Conservation (phyloP, 2,329 filamentous ascomycete genomes). For the Trichoderma koningii region DNA sequence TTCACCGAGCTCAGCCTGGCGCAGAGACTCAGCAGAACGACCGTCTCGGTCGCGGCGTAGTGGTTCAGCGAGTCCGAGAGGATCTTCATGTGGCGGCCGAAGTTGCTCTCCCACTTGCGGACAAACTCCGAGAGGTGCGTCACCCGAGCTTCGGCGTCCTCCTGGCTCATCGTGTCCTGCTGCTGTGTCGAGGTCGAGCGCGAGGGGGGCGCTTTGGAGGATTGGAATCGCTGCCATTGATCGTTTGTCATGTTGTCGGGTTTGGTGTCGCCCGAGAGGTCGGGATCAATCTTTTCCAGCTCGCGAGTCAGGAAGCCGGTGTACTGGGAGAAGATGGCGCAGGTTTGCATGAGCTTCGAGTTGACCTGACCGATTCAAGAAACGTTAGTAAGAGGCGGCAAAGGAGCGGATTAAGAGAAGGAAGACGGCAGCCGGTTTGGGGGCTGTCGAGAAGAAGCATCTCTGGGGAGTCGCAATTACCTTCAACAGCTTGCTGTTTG, state of each 20-base stretch:
- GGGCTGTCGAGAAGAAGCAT: neutral
- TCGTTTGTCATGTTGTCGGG: slow-evolving; percentile 61
- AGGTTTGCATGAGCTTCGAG: slow-evolving; percentile 94
- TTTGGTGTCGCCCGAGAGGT: slow-evolving; percentile 64
- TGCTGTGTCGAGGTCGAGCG: slow-evolving; percentile 31
- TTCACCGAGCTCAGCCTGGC: slow-evolving; percentile 79
- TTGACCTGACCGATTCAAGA: slow-evolving; percentile 67
- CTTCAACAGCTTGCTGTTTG: slow-evolving; percentile 89
- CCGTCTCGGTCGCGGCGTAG: slow-evolving; percentile 95
- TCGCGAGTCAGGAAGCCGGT: slow-evolving; percentile 84
- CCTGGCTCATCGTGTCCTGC: slow-evolving; percentile 42
- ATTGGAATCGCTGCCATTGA: slow-evolving; percentile 62
- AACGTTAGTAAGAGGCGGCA: neutral
- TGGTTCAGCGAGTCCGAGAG: slow-evolving; percentile 94
- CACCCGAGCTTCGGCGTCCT: slow-evolving; percentile 55
- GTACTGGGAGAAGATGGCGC: slow-evolving; percentile 89
- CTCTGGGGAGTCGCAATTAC: slow-evolving; percentile 51
- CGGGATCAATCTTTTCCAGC: slow-evolving; percentile 79
- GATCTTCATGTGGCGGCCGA: slow-evolving; percentile 88
- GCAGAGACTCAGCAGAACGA: slow-evolving; percentile 86
- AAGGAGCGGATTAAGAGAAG: neutral
- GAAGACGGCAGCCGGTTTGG: neutral
- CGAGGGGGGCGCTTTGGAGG: slow-evolving; percentile 46
- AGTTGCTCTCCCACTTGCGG: slow-evolving; percentile 89
- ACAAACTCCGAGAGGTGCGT: slow-evolving; percentile 84